A percentile compares a stretch with the other conserved stretches of the same genome.
Evolutionary conservation across 1,284 basidiomycete genomes (phyloP).

Genomic region (Pseudozyma thailandica): DNA sequence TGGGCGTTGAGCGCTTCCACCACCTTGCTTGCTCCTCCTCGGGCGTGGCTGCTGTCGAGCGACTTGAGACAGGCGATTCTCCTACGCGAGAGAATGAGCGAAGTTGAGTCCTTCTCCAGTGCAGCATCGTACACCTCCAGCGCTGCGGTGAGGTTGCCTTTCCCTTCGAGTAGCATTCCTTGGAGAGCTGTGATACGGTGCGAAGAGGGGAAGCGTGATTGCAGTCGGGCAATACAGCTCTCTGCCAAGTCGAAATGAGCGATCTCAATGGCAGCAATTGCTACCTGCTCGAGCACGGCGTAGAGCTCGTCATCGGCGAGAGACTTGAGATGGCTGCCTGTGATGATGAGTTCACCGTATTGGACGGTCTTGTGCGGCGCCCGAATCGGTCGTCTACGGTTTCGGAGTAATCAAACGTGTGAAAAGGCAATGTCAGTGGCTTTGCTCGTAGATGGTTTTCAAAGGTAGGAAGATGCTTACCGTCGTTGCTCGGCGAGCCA

Average conservation of each 20-base stretch:
- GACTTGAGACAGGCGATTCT: constrained; percentile 75
- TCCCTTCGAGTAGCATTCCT: constrained; percentile 85
- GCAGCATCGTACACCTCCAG: constrained; percentile 78
- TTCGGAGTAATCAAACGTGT: not conserved
- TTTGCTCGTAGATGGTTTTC: not conserved
- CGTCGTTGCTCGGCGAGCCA: constrained; percentile 57
- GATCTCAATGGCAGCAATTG: constrained; percentile 84
- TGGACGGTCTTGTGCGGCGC: constrained; percentile 79
- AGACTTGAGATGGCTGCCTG: constrained; percentile 71
- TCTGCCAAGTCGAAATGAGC: constrained; percentile 82
- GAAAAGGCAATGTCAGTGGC: not conserved
- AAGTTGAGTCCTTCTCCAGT: constrained; percentile 78
- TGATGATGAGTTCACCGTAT: constrained; percentile 74
- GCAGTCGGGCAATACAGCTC: constrained; percentile 77
- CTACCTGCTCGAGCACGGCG: constrained; percentile 87
- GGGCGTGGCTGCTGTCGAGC: constrained; percentile 12
- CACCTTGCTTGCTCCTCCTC: constrained; percentile 70
- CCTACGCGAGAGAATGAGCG: constrained; percentile 83
- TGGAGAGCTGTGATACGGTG: constrained; percentile 84
- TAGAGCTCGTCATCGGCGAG: constrained; percentile 70
- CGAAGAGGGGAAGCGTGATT: constrained; percentile 80
- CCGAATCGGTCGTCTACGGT: constrained; percentile 65
- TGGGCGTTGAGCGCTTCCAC: constrained; percentile 81
- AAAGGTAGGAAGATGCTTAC: constrained; percentile 21
- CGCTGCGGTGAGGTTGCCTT: constrained; percentile 71